Base-by-base conservation (phyloP, 2,329 filamentous ascomycete species). In the Verticillium isaacii region DNA sequence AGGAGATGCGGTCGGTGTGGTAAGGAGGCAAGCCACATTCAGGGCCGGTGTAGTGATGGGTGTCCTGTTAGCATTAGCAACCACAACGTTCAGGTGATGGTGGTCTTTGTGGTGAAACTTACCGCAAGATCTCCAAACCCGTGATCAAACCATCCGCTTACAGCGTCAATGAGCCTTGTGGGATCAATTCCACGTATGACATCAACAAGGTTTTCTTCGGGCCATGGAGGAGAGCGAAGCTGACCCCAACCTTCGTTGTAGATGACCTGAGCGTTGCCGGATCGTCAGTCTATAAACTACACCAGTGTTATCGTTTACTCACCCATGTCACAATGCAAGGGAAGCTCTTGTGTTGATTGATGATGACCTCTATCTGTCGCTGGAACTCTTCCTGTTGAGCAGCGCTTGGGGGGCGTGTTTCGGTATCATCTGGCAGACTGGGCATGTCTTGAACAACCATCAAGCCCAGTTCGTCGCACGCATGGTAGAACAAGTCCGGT, bases 171-270 rank as follows among this genome's bases (percentile, higher is more conserved):
- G 9, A 91, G 78, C 29, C 89, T 77, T 0, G 86, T 88, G 0
- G 87, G 83, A 66, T 92, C 89, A 2, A 89, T 72, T 1, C 75
- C 66, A 55, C 78, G 79, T 2, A 91, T 80, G 0, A 80, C 70
- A 1, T 83, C 76, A 0, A 85, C 84, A 14, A 91, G 74, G 4
- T 70, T 74, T 15, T 81, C 80, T 64, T 91, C 88, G 0, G 86
- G 85, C 65, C 79, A 80, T 8, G 77, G 77, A 0, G 73, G 71
- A 0, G 77, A 67, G 2, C 70, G 77, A 2, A 83, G 73, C 68
- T 91, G 88, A 2, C 85, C 88, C 88, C 88, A 91, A 54, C 87
- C 88, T 70, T 91, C 88, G 68, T 91, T 90, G 72, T 90, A 91
- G 66, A 91, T 85, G 17, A 89, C 76, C 83, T 81, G 61, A 15